Evolutionary conservation across 2,329 filamentous ascomycete species (phyloP).

Genomic region (Aspergillus thermomutatus): DNA sequence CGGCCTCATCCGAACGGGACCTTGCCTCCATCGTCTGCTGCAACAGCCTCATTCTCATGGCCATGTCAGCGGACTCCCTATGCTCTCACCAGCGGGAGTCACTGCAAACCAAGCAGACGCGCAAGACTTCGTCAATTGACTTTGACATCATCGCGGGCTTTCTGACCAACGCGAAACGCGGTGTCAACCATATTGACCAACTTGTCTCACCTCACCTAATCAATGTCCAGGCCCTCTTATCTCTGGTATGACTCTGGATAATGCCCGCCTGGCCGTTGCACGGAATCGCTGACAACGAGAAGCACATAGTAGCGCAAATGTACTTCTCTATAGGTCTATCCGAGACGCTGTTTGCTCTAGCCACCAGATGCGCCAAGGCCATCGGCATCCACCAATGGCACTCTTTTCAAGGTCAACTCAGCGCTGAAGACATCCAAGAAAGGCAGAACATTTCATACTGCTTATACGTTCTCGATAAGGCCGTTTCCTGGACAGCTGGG

Average conservation of each 20-base stretch:
- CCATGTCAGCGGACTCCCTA: neutral
- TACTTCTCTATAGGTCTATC: neutral
- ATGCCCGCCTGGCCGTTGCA: neutral
- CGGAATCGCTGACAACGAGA: neutral
- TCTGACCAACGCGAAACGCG: neutral
- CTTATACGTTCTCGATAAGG: neutral
- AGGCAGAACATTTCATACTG: neutral
- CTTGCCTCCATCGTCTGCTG: neutral
- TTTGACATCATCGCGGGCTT: neutral
- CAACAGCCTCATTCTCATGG: neutral
- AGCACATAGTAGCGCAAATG: neutral
- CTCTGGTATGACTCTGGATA: neutral
- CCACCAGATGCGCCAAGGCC: neutral
- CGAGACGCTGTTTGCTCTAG: neutral
- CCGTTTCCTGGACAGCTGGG: neutral
- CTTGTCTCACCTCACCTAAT: neutral
- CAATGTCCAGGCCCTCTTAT: neutral
- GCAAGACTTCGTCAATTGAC: neutral
- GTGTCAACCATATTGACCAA: neutral
- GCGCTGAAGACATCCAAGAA: neutral
- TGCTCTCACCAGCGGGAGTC: neutral
- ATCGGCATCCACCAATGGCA: neutral
- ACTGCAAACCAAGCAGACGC: neutral
- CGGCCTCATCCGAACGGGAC: neutral
- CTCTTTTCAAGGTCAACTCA: neutral